Evolutionary conservation across 140 eudicot species (phyloP), one percentile per base, ranked within the genome.

Genomic region (Erigeron philadelphicus): DNA sequence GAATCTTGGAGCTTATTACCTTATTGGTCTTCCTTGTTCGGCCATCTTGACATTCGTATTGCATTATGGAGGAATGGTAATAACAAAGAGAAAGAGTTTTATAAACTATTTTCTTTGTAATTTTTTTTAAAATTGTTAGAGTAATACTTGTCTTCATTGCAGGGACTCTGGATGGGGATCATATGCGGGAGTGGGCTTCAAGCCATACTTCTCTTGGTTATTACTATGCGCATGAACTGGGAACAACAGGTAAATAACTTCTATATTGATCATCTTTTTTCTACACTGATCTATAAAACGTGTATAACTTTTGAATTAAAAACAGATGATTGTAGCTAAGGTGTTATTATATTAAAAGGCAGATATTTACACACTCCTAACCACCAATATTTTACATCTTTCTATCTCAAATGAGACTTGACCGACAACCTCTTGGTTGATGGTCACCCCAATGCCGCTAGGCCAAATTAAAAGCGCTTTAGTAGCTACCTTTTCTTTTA

Each of bases 101-200:
- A 21, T 63, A 40, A 1, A 9, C 3, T 11, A 19, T 10, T 64
- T 56, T 35, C 1, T 12, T 46, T 9, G 55, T 21, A 31, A 63
- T 38, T 62, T 21, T 74, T 66, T 52, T 9, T 9, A 25, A 6
- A n/a, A 0, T 7, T 52, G 18, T 49, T 49, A 6, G 8, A 1
- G 35, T 25, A 25, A 25, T 44, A 6, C 48, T 44, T 44, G 8
- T 19, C 55, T 19, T 42, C 12, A 58, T 17, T 50, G 61, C 58
- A 84, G 89, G 86, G 89, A 11, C 62, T 84, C 19, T 81, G 86
- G 86, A 71, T 76, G 9, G 89, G 89, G 73, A 84, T 81, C 21
- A 68, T 78, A 1, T 64, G 75, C 40, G 88, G 83, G 54, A 83
- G 88, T 9, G 78, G 83, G 31, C 63, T 71, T 61, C 85, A 80